Evolutionary conservation across 495 filamentous ascomycete species (phyloP).

Genomic region (Penicillium ochrochloron): DNA sequence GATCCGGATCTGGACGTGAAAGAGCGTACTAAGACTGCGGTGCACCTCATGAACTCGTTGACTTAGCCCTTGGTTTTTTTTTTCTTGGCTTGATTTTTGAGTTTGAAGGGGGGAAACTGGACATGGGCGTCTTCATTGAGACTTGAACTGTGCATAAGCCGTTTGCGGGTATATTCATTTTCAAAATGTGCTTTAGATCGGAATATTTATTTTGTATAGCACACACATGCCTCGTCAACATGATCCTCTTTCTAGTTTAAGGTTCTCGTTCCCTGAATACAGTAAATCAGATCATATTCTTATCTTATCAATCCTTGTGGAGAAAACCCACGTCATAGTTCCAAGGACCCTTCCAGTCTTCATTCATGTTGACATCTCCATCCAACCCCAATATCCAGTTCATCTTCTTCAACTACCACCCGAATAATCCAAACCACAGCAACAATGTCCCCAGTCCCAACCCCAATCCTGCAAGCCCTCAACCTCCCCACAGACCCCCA

Average conservation of each 20-base stretch:
- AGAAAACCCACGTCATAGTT: constrained; percentile 29
- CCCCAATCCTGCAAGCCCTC: constrained; percentile 67
- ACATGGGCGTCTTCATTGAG: constrained; percentile 8
- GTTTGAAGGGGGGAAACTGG: neutral
- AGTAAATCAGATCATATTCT: neutral
- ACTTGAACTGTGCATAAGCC: constrained; percentile 22
- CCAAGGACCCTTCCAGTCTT: neutral
- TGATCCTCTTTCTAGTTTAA: too few relatives aligned
- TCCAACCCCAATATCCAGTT: neutral
- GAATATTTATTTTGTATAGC: neutral
- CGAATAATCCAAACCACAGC: neutral
- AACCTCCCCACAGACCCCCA: constrained; percentile 58
- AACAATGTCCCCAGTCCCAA: constrained; percentile 50
- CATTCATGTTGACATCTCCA: neutral
- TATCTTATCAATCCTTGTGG: constrained; percentile 14
- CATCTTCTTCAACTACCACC: neutral
- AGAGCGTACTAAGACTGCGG: constrained; percentile 79
- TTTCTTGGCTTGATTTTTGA: neutral
- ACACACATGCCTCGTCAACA: neutral
- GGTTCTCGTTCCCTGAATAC: neutral
- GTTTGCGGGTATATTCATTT: constrained; percentile 5
- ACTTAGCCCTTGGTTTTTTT: constrained; percentile 26
- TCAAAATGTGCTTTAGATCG: neutral
- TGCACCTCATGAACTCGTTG: constrained; percentile 62
- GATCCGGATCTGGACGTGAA: constrained; percentile 84